Base-by-base conservation (phyloP, 257 asterid species). In the Avicennia marina region DNA sequence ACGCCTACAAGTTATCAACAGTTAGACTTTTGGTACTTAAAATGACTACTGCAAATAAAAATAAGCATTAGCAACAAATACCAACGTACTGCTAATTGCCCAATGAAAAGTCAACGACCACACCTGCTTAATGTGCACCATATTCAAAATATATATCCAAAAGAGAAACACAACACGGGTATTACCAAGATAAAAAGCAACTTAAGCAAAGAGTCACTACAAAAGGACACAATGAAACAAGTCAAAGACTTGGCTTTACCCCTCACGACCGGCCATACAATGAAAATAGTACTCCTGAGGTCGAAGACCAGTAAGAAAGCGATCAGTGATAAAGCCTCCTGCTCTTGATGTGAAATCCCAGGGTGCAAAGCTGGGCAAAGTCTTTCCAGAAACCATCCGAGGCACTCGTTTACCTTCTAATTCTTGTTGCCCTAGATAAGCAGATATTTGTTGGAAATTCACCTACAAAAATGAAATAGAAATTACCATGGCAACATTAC, bases 211-310 rank as follows among this genome's bases (percentile, higher is more conserved):
- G 29, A 50, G 42, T 41, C 32, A 51, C 44, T 24, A 17, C 16
- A 20, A 43, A 20, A 9, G 43, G 32, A 60, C 36, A 57, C 38
- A 64, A 15, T 24, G 53, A 53, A 63, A 64, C 21, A 50, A 31
- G 43, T 19, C 27, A 56, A 31, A 51, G 38, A 53, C 22, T 42
- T 38, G 45, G 75, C 25, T 58, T 75, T 88, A 91, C 98, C 98
- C 98, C 75, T 91, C 98, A 29, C 98, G 95, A 60, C 98, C 98
- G 72, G 98, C 98, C 98, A 91, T 91, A 85, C 98, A 91, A 70
- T 91, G 98, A 71, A 91, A 91, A 67, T 91, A 91, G 66, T 91
- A 91, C 63, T 91, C 98, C 61, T 88, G 97, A 52, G 96, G 97
- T 59, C 96, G 94, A 59, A 91, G 96, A 39, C 98, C 98, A 40